Conservation (phyloP, 345 rosid genomes). For the Brassica nigra region DNA sequence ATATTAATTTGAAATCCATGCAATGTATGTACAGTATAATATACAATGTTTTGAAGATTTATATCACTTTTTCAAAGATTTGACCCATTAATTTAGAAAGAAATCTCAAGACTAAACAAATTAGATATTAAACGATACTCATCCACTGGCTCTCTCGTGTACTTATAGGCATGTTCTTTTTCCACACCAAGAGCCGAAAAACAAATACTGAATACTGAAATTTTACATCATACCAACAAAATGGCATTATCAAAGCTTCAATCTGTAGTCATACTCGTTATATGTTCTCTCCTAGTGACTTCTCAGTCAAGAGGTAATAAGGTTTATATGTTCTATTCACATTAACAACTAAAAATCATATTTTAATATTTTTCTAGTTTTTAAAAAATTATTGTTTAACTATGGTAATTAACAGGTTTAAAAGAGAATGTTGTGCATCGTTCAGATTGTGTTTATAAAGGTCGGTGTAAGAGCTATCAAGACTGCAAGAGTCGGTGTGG, state of each 20-base stretch:
- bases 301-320: constrained; percentile 16
- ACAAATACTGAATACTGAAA: neutral
- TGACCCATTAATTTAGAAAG: neutral
- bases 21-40: neutral
- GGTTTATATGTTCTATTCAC: neutral
- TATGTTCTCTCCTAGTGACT: constrained; percentile 14
- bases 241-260: constrained; percentile 29
- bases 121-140: neutral
- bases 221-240: constrained; percentile 4
- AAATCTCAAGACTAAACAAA: neutral
- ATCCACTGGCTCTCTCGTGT: neutral
- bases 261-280: neutral
- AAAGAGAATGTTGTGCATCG: neutral
- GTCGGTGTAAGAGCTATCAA: neutral
- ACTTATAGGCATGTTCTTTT: neutral
- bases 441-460: neutral
- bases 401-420: neutral
- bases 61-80: neutral
- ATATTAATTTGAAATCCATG: neutral
- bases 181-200: neutral
- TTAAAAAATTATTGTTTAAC: neutral
- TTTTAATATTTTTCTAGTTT: neutral
- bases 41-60: neutral
- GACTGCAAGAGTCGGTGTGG: constrained; percentile 28
- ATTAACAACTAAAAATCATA: neutral